Base-by-base conservation (phyloP, 495 filamentous ascomycete genomes). In the Friedmanniomyces endolithicus region DNA sequence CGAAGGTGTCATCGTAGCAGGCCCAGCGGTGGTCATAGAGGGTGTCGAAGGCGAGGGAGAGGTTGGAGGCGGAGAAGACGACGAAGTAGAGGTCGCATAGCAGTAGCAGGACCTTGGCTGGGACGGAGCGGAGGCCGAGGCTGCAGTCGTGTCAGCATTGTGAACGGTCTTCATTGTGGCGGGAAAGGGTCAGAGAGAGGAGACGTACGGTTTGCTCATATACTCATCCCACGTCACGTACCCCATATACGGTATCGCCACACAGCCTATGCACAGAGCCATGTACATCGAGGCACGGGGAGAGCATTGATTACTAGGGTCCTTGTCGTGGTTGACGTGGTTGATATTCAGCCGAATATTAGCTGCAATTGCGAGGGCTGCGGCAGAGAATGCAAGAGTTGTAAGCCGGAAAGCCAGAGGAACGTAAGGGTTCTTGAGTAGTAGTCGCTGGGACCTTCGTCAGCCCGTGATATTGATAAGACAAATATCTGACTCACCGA, bases 161-260 rank as follows among this genome's bases (percentile, higher is more conserved):
- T 2, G 6, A 14, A 25, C 12, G n/a, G 12, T 14, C 33, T 34
- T 7, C 23, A 46, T 20, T n/a, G 44, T 46, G 7, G 23, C 22
- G 11, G n/a, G n/a, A 20, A 2, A 17, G 25, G 20, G n/a, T 20
- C 8, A 23, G 12, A 29, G n/a, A 16, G 33, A 24, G 43, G 20
- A 24, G 34, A 55, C 54, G 8, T 52, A 62, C 3, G 92, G 92
- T 64, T 95, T 94, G 17, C 87, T 83, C 3, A 87, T 90, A 68
- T 95, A 97, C 69, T 98, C 92, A 66, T 98, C 92, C 69, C 83
- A 95, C 1, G 88, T 94, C 67, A 98, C 90, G 67, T 95, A 97
- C 48, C 87, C 64, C 33, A 92, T 78, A 67, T 96, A 98, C 39
- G 90, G 80, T 53, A 97, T 73, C 7, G 94, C 94, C 2, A 96